Percentiles rank a stretch among this genome's conserved stretches.
These are phyloP conservation scores for Leccinum pallidistipes DNA, from an alignment of 1,284 basidiomycete species.

Conservation along the genomic window DNA sequence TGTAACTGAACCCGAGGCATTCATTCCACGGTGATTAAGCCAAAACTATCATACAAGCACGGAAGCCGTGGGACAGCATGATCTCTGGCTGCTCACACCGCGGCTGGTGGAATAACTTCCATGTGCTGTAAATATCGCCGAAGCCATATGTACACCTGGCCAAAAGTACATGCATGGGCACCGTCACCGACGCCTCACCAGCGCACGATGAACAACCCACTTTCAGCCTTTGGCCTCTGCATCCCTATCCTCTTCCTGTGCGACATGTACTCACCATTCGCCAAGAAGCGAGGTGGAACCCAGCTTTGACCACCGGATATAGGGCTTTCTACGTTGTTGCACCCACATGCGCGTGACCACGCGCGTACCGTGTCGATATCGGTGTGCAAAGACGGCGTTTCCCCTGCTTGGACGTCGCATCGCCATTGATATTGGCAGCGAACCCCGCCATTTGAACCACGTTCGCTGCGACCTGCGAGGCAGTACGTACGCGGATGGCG, in stretches of 20 bases:
- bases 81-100: not conserved
- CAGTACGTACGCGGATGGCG: too few relatives aligned
- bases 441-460: conserved; percentile 25
- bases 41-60: not conserved
- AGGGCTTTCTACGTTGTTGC: not conserved
- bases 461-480: not conserved
- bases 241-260: not conserved
- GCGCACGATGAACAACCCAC: not conserved
- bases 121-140: not conserved
- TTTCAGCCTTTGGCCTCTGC: not conserved
- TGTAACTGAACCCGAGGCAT: too few relatives aligned
- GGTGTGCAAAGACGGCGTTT: conserved; percentile 17
- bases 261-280: not conserved
- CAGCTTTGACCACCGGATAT: conserved; percentile 14
- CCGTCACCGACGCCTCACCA: not conserved
- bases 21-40: not conserved
- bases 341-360: conserved; percentile 18
- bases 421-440: conserved; percentile 4
- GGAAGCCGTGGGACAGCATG: not conserved
- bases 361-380: not conserved
- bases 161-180: not conserved
- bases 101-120: not conserved
- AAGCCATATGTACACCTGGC: not conserved
- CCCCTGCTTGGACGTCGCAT: conserved; percentile 2
- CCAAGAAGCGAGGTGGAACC: not conserved